Conservation (phyloP, 1,284 basidiomycete genomes). For the Marasmius sp. region DNA sequence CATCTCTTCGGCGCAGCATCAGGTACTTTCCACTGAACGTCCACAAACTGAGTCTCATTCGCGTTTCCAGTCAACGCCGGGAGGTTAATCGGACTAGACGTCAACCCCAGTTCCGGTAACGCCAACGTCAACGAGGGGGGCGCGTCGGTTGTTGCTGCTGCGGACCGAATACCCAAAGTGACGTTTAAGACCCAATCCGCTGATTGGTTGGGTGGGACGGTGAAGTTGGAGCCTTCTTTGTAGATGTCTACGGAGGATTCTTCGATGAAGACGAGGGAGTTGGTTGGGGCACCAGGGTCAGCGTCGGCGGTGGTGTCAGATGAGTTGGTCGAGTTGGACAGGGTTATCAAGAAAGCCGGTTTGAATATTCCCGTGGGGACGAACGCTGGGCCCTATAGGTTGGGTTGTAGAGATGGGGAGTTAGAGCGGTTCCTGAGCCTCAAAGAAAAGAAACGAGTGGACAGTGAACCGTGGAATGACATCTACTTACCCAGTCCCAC, state of each 20-base stretch:
- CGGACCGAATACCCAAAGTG: slow-evolving; percentile 49
- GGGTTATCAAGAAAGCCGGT: slow-evolving; percentile 48
- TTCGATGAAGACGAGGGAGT: slow-evolving; percentile 45
- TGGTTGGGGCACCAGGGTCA: slow-evolving; percentile 17
- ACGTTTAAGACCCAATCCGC: slow-evolving; percentile 59
- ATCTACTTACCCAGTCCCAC: slow-evolving; percentile 57
- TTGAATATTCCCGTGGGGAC: slow-evolving; percentile 56
- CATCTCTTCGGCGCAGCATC: slow-evolving; percentile 48
- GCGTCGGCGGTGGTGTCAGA: slow-evolving; percentile 18
- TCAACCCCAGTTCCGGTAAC: slow-evolving; percentile 46
- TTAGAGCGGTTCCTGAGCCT: no score
- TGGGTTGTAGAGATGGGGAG: background rate
- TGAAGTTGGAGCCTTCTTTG: slow-evolving; percentile 47
- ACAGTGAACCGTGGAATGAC: no score
- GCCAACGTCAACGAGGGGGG: slow-evolving; percentile 40
- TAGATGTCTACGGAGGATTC: slow-evolving; percentile 56
- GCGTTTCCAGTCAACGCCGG: slow-evolving; percentile 29
- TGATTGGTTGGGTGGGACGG: slow-evolving; percentile 36
- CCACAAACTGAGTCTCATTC: slow-evolving; percentile 38
- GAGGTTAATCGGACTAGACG: slow-evolving; percentile 27
- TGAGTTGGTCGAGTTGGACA: slow-evolving; percentile 26
- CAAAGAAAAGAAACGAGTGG: background rate
- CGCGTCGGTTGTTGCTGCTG: slow-evolving; percentile 27
- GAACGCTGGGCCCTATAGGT: slow-evolving; percentile 52
- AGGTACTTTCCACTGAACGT: slow-evolving; percentile 44